Percentiles rank a stretch among this genome's conserved stretches.
These are phyloP conservation scores for Sclerotinia sclerotiorum DNA, from an alignment of 2,329 filamentous ascomycete genomes.

Conservation along the genomic window DNA sequence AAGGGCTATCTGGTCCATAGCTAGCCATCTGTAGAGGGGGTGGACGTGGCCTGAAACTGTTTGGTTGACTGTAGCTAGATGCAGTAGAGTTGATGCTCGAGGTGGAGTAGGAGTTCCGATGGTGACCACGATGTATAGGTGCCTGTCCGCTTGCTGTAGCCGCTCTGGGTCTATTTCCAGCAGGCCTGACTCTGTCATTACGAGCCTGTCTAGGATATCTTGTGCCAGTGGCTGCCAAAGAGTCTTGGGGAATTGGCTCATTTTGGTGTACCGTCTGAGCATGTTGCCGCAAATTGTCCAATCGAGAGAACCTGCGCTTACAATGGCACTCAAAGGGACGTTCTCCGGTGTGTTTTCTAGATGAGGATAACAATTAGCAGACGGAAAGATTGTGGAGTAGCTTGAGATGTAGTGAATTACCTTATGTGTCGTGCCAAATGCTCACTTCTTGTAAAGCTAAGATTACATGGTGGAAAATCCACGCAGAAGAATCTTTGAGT, in stretches of 20 bases:
- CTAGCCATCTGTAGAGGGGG: slow-evolving; percentile 74
- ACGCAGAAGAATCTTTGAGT: slow-evolving; percentile 95
- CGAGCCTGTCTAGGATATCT: slow-evolving; percentile 90
- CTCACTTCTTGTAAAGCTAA: slow-evolving; percentile 95
- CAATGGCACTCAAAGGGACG: slow-evolving; percentile 97
- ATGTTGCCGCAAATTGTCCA: slow-evolving; percentile 95
- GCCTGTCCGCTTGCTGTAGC: slow-evolving; percentile 74
- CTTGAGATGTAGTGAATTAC: slow-evolving; percentile 47
- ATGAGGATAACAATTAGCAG: background rate
- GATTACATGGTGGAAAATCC: slow-evolving; percentile 86
- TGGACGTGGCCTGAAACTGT: slow-evolving; percentile 70
- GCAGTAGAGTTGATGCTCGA: slow-evolving; percentile 80
- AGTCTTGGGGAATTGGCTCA: slow-evolving; percentile 92
- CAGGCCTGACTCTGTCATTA: slow-evolving; percentile 77
- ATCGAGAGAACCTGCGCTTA: slow-evolving; percentile 83
- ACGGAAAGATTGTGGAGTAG: slow-evolving; percentile 28
- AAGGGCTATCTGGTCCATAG: slow-evolving; percentile 52
- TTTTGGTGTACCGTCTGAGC: slow-evolving; percentile 97
- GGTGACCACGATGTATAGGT: slow-evolving; percentile 73
- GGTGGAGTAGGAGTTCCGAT: slow-evolving; percentile 76
- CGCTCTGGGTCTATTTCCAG: slow-evolving; percentile 70
- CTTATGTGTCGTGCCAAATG: slow-evolving; percentile 93
- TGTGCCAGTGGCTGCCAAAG: slow-evolving; percentile 86
- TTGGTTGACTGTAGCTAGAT: slow-evolving; percentile 50
- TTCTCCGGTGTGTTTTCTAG: slow-evolving; percentile 94